These are phyloP conservation scores for Gossypium rotundifolium DNA, from an alignment of 345 rosid genomes.

Conservation along the genomic window DNA sequence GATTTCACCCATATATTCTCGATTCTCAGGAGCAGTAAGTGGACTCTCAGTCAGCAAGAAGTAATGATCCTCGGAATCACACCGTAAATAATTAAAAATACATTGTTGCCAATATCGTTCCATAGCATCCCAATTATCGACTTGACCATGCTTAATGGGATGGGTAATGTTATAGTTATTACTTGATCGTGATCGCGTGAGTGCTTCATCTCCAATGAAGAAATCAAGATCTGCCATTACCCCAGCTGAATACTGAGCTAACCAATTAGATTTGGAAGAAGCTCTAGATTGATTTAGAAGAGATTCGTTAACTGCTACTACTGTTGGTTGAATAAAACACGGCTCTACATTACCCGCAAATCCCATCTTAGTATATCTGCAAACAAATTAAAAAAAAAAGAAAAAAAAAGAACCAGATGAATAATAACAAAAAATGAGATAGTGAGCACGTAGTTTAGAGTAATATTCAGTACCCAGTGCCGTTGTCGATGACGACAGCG, in stretches of 20 bases:
- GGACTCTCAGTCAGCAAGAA: constrained; percentile 96
- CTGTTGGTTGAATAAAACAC: constrained; percentile 89
- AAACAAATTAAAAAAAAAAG: neutral
- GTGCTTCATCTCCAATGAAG: constrained; percentile 88
- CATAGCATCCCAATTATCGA: constrained; percentile 97
- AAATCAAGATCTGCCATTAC: constrained; percentile 98
- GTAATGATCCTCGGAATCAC: constrained; percentile 97
- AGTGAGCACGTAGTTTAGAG: neutral
- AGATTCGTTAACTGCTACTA: constrained; percentile 81
- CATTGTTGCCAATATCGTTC: constrained; percentile 99
- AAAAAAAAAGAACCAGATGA: neutral
- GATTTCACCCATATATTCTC: constrained; percentile 92
- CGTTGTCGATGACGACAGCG: constrained; percentile 95
- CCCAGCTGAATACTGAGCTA: constrained; percentile 85
- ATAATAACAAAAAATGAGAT: constrained; percentile 37
- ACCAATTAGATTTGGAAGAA: constrained; percentile 69
- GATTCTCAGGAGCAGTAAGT: constrained; percentile 89
- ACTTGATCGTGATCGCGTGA: constrained; percentile 71
- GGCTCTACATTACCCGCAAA: constrained; percentile 98
- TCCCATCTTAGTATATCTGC: constrained; percentile 92
- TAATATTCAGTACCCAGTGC: constrained; percentile 63
- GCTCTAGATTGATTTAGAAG: constrained; percentile 64
- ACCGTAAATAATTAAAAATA: constrained; percentile 84
- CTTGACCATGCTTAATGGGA: constrained; percentile 88
- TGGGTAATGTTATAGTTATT: constrained; percentile 68